Evolutionary conservation across 1,139 yeast species (phyloP).

Genomic region (Diutina neorugosa): DNA sequence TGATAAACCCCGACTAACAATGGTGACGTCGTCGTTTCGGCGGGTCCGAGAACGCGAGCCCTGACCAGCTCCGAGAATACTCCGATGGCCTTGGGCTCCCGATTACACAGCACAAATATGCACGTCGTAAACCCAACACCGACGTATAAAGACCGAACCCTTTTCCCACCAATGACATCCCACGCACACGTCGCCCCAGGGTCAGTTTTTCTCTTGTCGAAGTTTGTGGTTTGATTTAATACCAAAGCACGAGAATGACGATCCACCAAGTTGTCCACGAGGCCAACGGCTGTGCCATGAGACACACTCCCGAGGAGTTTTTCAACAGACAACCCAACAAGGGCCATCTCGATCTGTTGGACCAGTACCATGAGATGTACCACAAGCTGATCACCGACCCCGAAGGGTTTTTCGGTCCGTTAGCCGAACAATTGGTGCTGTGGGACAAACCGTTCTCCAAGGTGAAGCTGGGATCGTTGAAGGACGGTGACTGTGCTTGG

Average conservation of each 20-base stretch:
- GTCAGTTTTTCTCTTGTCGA: neutral
- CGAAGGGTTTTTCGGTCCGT: conserved; percentile 69
- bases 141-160: neutral
- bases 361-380: conserved; percentile 68
- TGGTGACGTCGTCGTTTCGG: neutral
- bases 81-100: neutral
- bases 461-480: conserved; percentile 62
- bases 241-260: too few relatives aligned
- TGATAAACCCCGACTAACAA: too few relatives aligned
- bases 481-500: conserved; percentile 83
- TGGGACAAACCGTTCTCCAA: conserved; percentile 81
- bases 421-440: conserved; percentile 64
- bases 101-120: too few relatives aligned
- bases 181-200: neutral
- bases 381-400: conserved; percentile 72
- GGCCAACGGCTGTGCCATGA: conserved; percentile 55
- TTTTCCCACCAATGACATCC: too few relatives aligned
- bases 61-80: conserved; percentile 2
- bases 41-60: neutral
- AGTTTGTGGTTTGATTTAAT: too few relatives aligned
- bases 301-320: conserved; percentile 66
- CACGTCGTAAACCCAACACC: conserved; percentile 2
- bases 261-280: conserved; percentile 58
- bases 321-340: conserved; percentile 57
- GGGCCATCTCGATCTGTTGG: conserved; percentile 37